phyloP scores from a whole-genome alignment of 331 rosid genomes.

The Spiraea crenata region DNA sequence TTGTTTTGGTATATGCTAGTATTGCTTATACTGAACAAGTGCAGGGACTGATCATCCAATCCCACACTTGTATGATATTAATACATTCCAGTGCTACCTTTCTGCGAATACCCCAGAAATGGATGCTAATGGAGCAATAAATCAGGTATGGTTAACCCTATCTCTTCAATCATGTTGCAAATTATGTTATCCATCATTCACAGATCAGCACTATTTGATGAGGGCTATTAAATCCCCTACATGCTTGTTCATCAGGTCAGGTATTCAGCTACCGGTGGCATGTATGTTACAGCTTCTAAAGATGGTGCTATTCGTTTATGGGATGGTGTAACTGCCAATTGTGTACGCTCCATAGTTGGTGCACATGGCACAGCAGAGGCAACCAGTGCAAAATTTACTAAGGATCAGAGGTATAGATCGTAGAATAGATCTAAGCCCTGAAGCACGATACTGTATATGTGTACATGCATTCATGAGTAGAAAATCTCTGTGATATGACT shows the following conservation, averaged over 20 bases:
- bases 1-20: background rate
- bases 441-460: background rate
- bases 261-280: constrained; percentile 71
- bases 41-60: constrained; percentile 94
- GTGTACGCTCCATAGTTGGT: constrained; percentile 64
- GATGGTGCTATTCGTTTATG: constrained; percentile 77
- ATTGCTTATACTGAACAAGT: constrained; percentile 5
- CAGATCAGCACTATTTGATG: background rate
- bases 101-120: constrained; percentile 64
- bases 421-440: background rate
- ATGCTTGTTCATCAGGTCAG: constrained; percentile 61
- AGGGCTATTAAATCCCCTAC: constrained; percentile 11
- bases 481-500: constrained; percentile 20
- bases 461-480: background rate
- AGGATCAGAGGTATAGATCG: constrained; percentile 64
- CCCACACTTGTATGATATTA: constrained; percentile 83
- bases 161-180: constrained; percentile 13
- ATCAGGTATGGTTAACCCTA: constrained; percentile 61
- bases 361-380: constrained; percentile 85
- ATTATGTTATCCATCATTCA: constrained; percentile 14
- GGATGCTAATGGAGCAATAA: constrained; percentile 71
- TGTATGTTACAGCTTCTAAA: constrained; percentile 93
- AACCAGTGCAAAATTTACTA: constrained; percentile 82
- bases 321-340: constrained; percentile 82
- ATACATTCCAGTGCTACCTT: constrained; percentile 80